Conservation (phyloP, 2,329 filamentous ascomycete species). For the Ceratocystis lukuohia region DNA sequence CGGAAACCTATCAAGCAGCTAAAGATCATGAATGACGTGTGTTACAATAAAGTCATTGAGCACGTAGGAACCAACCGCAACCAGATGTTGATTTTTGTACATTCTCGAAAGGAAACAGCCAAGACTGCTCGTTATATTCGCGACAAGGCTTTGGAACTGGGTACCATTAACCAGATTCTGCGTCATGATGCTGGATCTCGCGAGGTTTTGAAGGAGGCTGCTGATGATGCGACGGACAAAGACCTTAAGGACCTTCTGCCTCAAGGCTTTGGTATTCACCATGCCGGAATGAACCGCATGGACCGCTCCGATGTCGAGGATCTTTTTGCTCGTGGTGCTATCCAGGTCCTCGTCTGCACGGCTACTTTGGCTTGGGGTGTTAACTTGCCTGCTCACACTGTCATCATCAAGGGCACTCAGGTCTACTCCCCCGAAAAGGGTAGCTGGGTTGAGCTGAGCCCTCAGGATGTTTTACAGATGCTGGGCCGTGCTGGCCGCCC, state of each 20-base stretch:
- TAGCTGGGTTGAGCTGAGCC: conserved; percentile 94
- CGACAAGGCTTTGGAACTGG: conserved; percentile 92
- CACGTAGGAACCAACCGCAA: conserved; percentile 87
- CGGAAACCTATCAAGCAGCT: conserved; percentile 98
- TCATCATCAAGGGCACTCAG: conserved; percentile 97
- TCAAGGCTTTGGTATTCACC: conserved; percentile 95
- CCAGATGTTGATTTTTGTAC: conserved; percentile 98
- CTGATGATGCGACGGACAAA: conserved; percentile 66
- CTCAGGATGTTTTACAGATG: conserved; percentile 97
- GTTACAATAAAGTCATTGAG: conserved; percentile 92
- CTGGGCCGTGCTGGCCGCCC: conserved; percentile 90
- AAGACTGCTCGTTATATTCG: conserved; percentile 94
- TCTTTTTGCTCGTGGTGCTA: conserved; percentile 77
- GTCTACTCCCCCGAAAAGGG: conserved; percentile 98
- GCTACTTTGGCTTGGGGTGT: conserved; percentile 99
- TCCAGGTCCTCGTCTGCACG: conserved; percentile 92
- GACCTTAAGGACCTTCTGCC: conserved; percentile 90
- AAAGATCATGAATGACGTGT: conserved; percentile 98
- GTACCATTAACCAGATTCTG: conserved; percentile 91
- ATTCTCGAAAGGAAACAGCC: conserved; percentile 93
- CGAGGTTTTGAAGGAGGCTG: conserved; percentile 75
- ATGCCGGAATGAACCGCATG: conserved; percentile 91
- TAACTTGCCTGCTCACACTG: conserved; percentile 91
- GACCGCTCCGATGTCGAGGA: conserved; percentile 93
- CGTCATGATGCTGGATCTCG: conserved; percentile 83